Base-by-base conservation (phyloP, 2,329 filamentous ascomycete species). In the Xylaria sp. region DNA sequence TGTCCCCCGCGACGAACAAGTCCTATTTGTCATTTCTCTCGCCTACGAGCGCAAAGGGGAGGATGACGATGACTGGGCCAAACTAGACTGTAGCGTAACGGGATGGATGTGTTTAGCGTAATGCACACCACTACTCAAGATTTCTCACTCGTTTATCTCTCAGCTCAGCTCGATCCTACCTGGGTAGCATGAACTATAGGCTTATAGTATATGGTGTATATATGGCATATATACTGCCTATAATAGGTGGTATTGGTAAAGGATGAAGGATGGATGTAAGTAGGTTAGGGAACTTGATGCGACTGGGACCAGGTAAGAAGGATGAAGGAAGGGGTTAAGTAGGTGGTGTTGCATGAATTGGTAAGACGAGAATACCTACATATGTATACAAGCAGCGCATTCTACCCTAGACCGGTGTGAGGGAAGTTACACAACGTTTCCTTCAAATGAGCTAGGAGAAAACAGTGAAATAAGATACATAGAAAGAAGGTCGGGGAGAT, bases 1-100 rank as follows among this genome's bases (percentile, higher is more conserved):
- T 28, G 41, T 57, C 34, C 34, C 34, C 10, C 48, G 12, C 48
- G 48, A 51, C 48, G 13, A 18, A 46, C 20, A 13, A 23, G 25
- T 44, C 18, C 8, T 57, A 57, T 57, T 57, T 57, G 55, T 57
- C 55, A 57, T 57, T 41, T 28, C 13, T 15, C 37, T 23, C n/a
- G 15, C 12, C 25, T 9, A n/a, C 12, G 20, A 31, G n/a, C 0
- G 25, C 25, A 1, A 56, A 52, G 25, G n/a, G 34, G 18, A 46
- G 15, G 41, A 23, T 23, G 31, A 56, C 6, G 54, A 15, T 39
- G n/a, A 56, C 54, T 39, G 28, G 51, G 15, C 15, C 13, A n/a
- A 34, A 54, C 34, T 9, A 34, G 51, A 28, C 28, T 28, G 28
- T 54, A 34, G 20, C 10, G 20, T 10, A 23, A 9, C 41, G 20